phyloP scores from a whole-genome alignment of 169 alveolate genomes.

The Plasmodium gonderi region DNA sequence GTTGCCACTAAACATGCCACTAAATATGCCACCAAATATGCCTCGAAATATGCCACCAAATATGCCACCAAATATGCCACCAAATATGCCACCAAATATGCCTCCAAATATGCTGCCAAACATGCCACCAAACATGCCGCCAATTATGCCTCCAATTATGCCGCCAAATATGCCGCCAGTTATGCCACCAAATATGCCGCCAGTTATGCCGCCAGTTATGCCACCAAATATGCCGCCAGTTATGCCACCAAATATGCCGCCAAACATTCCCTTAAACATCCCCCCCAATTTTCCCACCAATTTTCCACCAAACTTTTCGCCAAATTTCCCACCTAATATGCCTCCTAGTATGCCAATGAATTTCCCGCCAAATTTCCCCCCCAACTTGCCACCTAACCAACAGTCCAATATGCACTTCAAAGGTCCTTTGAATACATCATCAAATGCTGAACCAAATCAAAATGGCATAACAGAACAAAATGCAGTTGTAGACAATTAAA shows the following conservation, averaged over 20 bases:
- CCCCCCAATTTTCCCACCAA: conserved; percentile 57
- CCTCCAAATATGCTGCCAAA: conserved; percentile 45
- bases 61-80: conserved; percentile 74
- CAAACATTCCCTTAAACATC: conserved; percentile 77
- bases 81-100: conserved; percentile 9
- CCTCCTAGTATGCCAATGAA: background rate
- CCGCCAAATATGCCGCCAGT: conserved; percentile 50
- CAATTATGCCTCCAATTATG: background rate
- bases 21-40: conserved; percentile 38
- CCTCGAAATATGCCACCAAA: conserved; percentile 79
- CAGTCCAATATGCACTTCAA: background rate
- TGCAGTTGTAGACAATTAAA: background rate
- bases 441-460: conserved; percentile 9
- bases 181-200: conserved; percentile 23
- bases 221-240: conserved; percentile 39
- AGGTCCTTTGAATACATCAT: background rate
- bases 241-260: conserved; percentile 72
- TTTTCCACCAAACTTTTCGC: background rate
- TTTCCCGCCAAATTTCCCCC: conserved; percentile 20
- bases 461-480: background rate
- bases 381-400: background rate
- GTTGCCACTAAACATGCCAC: conserved; percentile 70
- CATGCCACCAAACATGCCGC: conserved; percentile 34
- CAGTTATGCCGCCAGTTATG: conserved; percentile 15
- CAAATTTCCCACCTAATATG: background rate